phyloP scores from a whole-genome alignment of 805 yeast genomes.

The Metschnikowia dekortorum region DNA sequence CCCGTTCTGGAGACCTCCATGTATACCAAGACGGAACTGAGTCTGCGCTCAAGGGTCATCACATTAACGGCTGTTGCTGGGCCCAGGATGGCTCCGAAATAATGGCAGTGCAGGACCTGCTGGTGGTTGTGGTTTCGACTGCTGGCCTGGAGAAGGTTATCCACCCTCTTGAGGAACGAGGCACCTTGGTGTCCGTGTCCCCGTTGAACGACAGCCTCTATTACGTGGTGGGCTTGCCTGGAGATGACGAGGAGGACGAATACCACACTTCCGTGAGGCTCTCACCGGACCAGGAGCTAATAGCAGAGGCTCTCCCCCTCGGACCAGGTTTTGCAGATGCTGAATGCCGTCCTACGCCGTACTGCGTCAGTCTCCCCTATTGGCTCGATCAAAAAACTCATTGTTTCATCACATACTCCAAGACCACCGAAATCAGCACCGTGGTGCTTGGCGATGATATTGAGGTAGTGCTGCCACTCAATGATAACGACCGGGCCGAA shows the following conservation, averaged over 20 bases:
- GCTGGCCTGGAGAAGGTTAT: neutral
- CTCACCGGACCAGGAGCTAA: neutral
- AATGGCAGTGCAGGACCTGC: slow-evolving; percentile 1
- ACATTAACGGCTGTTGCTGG: slow-evolving; percentile 9
- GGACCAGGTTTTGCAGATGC: slow-evolving; percentile 52
- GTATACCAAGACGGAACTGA: slow-evolving; percentile 8
- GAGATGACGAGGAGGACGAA: slow-evolving; percentile 12
- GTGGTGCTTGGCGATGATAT: slow-evolving; percentile 14
- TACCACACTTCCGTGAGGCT: slow-evolving; percentile 8
- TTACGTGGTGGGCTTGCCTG: slow-evolving; percentile 10
- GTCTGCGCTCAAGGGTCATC: neutral
- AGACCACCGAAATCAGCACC: slow-evolving; percentile 60
- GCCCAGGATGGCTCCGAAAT: slow-evolving; percentile 5
- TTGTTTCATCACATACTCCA: slow-evolving; percentile 53
- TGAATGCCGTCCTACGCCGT: slow-evolving; percentile 44
- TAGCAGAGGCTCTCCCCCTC: slow-evolving; percentile 35
- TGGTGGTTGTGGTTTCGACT: slow-evolving; percentile 1
- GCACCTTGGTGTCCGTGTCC: slow-evolving; percentile 16
- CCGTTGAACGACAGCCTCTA: slow-evolving; percentile 19
- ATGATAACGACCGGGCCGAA: slow-evolving; percentile 69
- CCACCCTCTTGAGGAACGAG: slow-evolving; percentile 12
- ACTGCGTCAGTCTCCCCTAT: slow-evolving; percentile 34
- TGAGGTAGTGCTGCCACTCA: slow-evolving; percentile 42
- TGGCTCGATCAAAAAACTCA: slow-evolving; percentile 33
- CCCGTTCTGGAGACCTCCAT: slow-evolving; percentile 11